These are phyloP conservation scores for Pseudocercospora macadamiae DNA, from an alignment of 2,329 filamentous ascomycete species.

Conservation along the genomic window DNA sequence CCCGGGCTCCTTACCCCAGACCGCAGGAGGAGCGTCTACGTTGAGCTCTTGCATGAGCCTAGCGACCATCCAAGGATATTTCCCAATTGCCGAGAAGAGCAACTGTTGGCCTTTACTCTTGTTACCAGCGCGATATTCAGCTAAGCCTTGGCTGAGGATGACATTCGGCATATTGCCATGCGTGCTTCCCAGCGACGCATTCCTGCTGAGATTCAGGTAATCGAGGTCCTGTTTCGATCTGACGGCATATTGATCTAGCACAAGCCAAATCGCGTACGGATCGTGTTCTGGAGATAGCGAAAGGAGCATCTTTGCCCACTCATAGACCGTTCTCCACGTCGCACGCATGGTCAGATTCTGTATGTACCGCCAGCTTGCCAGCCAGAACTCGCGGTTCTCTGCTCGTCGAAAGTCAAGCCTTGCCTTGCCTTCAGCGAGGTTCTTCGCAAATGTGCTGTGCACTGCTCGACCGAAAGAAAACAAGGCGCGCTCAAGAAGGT, in stretches of 20 bases:
- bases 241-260: conserved; percentile 83
- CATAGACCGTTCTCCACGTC: conserved; percentile 90
- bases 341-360: conserved; percentile 82
- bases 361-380: conserved; percentile 87
- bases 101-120: conserved; percentile 65
- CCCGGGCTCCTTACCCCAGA: conserved; percentile 79
- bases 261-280: conserved; percentile 78
- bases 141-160: conserved; percentile 74
- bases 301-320: conserved; percentile 87
- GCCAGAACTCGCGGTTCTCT: conserved; percentile 91
- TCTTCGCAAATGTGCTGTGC: conserved; percentile 77
- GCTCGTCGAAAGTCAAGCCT: conserved; percentile 77
- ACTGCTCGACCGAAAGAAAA: conserved; percentile 92
- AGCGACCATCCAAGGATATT: conserved; percentile 82
- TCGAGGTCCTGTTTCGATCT: conserved; percentile 75
- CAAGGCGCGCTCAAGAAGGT: conserved; percentile 85
- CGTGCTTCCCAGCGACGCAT: conserved; percentile 50
- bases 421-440: conserved; percentile 76
- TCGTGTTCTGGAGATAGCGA: conserved; percentile 72
- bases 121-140: conserved; percentile 72
- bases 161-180: conserved; percentile 68
- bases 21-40: conserved; percentile 72
- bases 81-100: conserved; percentile 69
- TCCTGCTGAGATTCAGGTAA: conserved; percentile 70
- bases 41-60: conserved; percentile 79